Evolutionary conservation across 768 basidiomycete genomes (phyloP).

Genomic region (Serendipita indica): DNA sequence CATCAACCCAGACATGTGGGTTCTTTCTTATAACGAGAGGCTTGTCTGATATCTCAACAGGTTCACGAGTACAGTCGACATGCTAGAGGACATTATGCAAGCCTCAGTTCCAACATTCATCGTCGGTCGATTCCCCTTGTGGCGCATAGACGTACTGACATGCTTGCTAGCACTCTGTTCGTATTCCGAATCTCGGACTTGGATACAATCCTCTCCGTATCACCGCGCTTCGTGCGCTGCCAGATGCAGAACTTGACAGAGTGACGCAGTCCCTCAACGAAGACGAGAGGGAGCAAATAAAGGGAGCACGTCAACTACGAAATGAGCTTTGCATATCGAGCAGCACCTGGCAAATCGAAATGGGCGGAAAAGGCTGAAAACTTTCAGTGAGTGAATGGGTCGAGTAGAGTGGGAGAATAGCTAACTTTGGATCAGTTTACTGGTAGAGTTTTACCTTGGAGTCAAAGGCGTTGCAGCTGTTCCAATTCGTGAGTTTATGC

Average conservation of each 20-base stretch:
- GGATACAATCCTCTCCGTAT: slow-evolving; percentile 9
- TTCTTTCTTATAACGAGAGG: not conserved
- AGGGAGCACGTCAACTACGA: slow-evolving; percentile 10
- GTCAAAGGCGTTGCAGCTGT: slow-evolving; percentile 10
- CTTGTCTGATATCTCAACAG: not conserved
- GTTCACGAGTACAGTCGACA: slow-evolving; percentile 11
- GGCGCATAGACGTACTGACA: not conserved
- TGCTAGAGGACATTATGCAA: slow-evolving; percentile 12
- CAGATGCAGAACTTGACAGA: slow-evolving; percentile 6
- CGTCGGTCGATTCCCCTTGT: not conserved
- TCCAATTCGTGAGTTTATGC: not conserved
- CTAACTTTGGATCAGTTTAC: not conserved
- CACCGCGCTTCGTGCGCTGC: slow-evolving; percentile 1
- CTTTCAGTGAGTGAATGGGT: not conserved
- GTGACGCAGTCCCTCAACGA: not conserved
- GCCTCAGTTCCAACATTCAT: slow-evolving; percentile 8
- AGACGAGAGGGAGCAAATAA: slow-evolving; percentile 3
- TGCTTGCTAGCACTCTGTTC: slow-evolving; percentile 4
- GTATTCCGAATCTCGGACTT: slow-evolving; percentile 7
- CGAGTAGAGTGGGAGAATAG: not conserved
- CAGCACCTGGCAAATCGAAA: slow-evolving; percentile 1
- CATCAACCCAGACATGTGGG: slow-evolving; percentile 12
- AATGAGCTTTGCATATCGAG: slow-evolving; percentile 9
- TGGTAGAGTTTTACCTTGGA: slow-evolving; percentile 10
- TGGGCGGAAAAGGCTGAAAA: slow-evolving; percentile 6